Evolutionary conservation across 2,329 filamentous ascomycete genomes (phyloP).

Genomic region (Alternaria hordeiaustralica): DNA sequence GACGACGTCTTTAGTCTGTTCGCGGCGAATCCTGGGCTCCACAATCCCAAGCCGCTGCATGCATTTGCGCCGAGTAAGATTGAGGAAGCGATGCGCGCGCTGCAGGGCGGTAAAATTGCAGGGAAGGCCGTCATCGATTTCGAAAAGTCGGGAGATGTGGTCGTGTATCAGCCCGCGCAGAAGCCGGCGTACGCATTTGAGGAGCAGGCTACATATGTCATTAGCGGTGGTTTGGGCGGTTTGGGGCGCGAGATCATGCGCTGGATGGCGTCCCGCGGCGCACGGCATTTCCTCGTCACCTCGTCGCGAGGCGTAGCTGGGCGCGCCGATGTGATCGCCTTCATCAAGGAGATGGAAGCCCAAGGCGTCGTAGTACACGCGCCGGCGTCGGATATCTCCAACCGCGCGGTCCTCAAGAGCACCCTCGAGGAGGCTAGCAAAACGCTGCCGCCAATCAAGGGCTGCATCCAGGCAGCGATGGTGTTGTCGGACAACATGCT

Average conservation of each 20-base stretch:
- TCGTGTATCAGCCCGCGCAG: constrained; percentile 4
- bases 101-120: constrained; percentile 41
- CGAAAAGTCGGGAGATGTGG: constrained; percentile 20
- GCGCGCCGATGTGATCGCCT: constrained; percentile 15
- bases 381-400: constrained; percentile 24
- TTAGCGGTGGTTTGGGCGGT: constrained; percentile 38
- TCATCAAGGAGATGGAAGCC: constrained; percentile 20
- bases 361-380: constrained; percentile 22
- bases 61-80: constrained; percentile 12
- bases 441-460: constrained; percentile 21
- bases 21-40: not conserved
- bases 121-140: constrained; percentile 50
- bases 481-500: constrained; percentile 14
- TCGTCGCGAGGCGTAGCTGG: constrained; percentile 27
- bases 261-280: constrained; percentile 36
- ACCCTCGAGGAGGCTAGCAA: constrained; percentile 6
- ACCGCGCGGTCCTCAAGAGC: constrained; percentile 18
- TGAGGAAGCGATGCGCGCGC: constrained; percentile 24
- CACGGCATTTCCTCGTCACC: constrained; percentile 28
- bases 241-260: constrained; percentile 34
- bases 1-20: constrained; percentile 9
- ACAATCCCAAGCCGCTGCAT: constrained; percentile 3
- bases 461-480: constrained; percentile 24
- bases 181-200: constrained; percentile 6
- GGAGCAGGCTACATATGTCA: constrained; percentile 27